Evolutionary conservation across 208 protist species (phyloP), one percentile per base, ranked within the genome.

Genomic region (Angomonas deanei): DNA sequence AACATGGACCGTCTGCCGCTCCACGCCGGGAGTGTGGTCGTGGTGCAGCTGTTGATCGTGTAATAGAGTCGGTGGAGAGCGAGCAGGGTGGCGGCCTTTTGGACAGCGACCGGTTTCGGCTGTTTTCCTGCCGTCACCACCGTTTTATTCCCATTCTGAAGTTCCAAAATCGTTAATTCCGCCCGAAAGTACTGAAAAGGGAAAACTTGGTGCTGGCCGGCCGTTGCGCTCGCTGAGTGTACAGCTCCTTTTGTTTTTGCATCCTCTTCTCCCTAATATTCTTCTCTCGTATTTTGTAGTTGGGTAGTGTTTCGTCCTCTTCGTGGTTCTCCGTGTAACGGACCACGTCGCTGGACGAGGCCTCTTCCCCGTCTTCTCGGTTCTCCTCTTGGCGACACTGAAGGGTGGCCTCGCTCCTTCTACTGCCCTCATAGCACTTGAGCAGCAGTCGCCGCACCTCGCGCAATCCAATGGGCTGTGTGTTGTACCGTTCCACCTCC

Each of bases 401-500:
- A 6, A 33, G 11, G 11, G 52, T 36, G 30, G n/a, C 15, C 24
- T 8, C 15, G n/a, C 28, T 38, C 15, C 26, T 11, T 24, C 52
- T 10, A 38, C 31, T 36, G 52, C 52, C 28, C 30, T 36, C 4
- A 17, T 36, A 36, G 52, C 30, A 21, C 60, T 30, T 24, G 17
- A 36, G 50, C 59, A 31, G 38, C 53, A 28, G 27, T 15, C 24
- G n/a, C 34, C 78, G 66, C 28, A 88, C 68, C 78, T 92, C 89
- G 5, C 75, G 78, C 53, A 90, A 74, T 11, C 33, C 55, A 31
- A 49, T 28, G 3, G 55, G 33, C 3, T 24, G 33, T 10, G 27
- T 19, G 8, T 47, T 27, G 33, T 28, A 11, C 34, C 3, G 30
- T 28, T 82, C 74, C n/a, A 81, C 27, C 70, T 91, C 83, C 0